Conservation (phyloP, 1,139 yeast species). For the Yamadazyma conglobata region DNA sequence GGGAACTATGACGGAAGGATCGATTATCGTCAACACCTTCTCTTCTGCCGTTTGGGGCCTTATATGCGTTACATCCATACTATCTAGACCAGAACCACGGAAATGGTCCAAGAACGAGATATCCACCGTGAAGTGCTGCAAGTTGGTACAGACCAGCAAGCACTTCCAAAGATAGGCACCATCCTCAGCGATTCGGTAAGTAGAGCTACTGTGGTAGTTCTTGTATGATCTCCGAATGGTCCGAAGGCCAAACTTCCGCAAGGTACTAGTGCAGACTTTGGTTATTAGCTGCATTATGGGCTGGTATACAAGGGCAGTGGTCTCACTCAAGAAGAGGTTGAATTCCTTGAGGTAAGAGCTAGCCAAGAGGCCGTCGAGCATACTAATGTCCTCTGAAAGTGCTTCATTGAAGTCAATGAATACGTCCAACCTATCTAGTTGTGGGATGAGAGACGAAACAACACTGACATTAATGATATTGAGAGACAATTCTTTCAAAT, state of each 20-base stretch:
- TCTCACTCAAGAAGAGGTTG: slow-evolving; percentile 20
- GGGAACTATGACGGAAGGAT: slow-evolving; percentile 19
- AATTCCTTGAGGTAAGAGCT: slow-evolving; percentile 13
- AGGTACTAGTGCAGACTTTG: slow-evolving; percentile 8
- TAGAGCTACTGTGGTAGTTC: background rate
- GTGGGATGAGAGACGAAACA: slow-evolving; percentile 7
- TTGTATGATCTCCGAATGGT: slow-evolving; percentile 12
- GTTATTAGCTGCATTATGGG: slow-evolving; percentile 17
- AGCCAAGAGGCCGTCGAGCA: background rate
- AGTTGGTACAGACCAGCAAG: slow-evolving; percentile 7
- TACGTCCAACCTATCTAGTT: slow-evolving; percentile 23
- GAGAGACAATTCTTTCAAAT: slow-evolving; percentile 17
- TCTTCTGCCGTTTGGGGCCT: background rate
- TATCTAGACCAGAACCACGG: background rate
- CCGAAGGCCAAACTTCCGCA: slow-evolving; percentile 17
- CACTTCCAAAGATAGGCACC: slow-evolving; percentile 8
- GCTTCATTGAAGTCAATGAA: slow-evolving; percentile 23
- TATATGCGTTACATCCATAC: too few species aligned
- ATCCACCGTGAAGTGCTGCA: slow-evolving; percentile 14
- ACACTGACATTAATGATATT: slow-evolving; percentile 18
- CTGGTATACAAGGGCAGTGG: slow-evolving; percentile 14
- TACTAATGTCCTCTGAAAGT: background rate
- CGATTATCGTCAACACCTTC: slow-evolving; percentile 7
- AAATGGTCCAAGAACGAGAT: slow-evolving; percentile 5
- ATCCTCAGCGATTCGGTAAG: slow-evolving; percentile 5